Evolutionary conservation across 192 early-diverging fungal species (phyloP).

Genomic region (Kickxella alabastrina): DNA sequence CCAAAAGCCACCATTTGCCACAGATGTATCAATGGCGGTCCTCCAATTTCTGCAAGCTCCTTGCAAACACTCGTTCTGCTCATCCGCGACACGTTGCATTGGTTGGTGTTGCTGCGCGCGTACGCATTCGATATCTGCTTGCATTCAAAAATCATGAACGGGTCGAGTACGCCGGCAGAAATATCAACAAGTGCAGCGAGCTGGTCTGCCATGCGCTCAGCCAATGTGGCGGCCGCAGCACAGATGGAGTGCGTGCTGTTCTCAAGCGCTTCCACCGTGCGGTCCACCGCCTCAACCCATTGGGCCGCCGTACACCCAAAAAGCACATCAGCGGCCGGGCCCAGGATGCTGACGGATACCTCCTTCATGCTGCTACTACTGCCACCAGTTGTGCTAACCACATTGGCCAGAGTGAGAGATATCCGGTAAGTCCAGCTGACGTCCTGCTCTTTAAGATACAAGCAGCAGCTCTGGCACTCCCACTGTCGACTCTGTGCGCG

Average conservation of each 20-base stretch:
- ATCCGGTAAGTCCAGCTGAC: slow-evolving; percentile 5
- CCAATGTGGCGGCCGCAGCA: too few species aligned
- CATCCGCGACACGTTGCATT: not conserved
- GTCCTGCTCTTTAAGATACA: not conserved
- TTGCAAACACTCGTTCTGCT: not conserved
- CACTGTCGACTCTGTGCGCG: not conserved
- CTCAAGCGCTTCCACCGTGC: too few species aligned
- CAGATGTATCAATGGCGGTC: too few species aligned
- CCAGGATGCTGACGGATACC: not conserved
- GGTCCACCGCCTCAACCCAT: slow-evolving; percentile 3
- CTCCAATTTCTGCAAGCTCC: not conserved
- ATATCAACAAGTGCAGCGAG: not conserved
- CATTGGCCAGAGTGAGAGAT: not conserved
- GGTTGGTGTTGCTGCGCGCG: not conserved
- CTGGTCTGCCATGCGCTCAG: not conserved
- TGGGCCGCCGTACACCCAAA: slow-evolving; percentile 1
- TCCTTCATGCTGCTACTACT: not conserved
- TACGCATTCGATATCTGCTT: not conserved
- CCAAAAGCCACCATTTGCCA: too few species aligned
- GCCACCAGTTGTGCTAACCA: not conserved
- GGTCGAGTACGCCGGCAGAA: not conserved
- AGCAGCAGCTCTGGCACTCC: not conserved
- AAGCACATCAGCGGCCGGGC: not conserved
- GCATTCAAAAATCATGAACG: not conserved
- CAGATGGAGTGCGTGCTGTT: too few species aligned